Evolutionary conservation across 805 yeast species (phyloP).

Genomic region (Debaryomyces prosopidis): DNA sequence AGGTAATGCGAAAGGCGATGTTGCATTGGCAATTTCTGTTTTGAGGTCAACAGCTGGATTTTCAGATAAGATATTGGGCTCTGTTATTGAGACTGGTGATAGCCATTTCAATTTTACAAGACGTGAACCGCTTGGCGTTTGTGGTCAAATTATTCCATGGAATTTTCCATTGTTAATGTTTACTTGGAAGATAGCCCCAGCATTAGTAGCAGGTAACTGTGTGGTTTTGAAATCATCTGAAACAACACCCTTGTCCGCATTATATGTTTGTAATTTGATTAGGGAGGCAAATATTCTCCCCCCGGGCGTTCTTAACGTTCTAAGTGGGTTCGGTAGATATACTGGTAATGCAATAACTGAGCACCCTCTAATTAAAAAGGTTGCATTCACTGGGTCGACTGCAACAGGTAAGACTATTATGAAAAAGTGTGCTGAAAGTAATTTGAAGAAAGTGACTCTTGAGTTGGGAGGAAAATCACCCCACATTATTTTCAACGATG

Average conservation of each 20-base stretch:
- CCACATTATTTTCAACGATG: constrained; percentile 47
- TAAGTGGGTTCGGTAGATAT: constrained; percentile 44
- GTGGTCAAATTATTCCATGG: constrained; percentile 55
- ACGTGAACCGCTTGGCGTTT: constrained; percentile 46
- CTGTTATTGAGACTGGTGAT: constrained; percentile 58
- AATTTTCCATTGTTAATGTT: constrained; percentile 53
- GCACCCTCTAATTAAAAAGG: constrained; percentile 47
- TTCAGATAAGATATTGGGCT: constrained; percentile 70
- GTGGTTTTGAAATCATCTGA: constrained; percentile 51
- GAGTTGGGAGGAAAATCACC: constrained; percentile 59
- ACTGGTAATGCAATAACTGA: constrained; percentile 49
- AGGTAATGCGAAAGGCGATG: constrained; percentile 57
- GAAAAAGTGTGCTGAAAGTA: constrained; percentile 42
- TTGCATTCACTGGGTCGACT: constrained; percentile 60
- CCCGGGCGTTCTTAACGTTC: constrained; percentile 49
- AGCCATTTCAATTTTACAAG: constrained; percentile 46
- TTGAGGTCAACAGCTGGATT: constrained; percentile 72
- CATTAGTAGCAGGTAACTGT: constrained; percentile 49
- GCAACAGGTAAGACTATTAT: constrained; percentile 43
- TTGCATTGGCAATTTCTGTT: constrained; percentile 54
- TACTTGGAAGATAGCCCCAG: constrained; percentile 50
- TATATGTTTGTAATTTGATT: constrained; percentile 43
- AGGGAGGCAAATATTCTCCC: constrained; percentile 44
- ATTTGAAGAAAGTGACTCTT: constrained; percentile 48
- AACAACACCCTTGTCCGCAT: constrained; percentile 49